Evolutionary conservation across 2,329 filamentous ascomycete species (phyloP).

Genomic region (Apiospora kogelbergensis): DNA sequence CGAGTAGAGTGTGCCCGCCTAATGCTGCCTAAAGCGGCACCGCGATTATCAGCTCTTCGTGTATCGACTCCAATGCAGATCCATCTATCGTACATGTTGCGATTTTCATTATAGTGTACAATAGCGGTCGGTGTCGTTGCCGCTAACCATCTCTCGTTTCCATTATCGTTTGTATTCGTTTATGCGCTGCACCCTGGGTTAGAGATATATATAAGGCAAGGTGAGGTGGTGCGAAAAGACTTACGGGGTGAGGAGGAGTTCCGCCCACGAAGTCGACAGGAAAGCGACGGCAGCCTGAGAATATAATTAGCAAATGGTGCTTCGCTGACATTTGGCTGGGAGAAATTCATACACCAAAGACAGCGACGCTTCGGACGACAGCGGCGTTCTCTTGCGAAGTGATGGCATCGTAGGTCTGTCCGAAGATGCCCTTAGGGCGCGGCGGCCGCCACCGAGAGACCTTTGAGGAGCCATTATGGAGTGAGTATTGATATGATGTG

Average conservation of each 20-base stretch:
- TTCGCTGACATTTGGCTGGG: background rate
- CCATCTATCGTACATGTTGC: constrained; percentile 8
- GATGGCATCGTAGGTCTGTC: constrained; percentile 59
- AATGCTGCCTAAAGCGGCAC: background rate
- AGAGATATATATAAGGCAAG: background rate
- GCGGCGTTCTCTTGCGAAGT: constrained; percentile 68
- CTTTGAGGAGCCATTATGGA: constrained; percentile 62
- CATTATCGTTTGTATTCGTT: background rate
- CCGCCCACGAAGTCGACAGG: constrained; percentile 66
- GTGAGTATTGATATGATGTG: constrained; percentile 1
- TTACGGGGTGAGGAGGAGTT: constrained; percentile 66
- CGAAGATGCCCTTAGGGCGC: constrained; percentile 53
- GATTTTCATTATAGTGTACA: constrained; percentile 10
- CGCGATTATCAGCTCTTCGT: background rate
- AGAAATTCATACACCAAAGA: constrained; percentile 63
- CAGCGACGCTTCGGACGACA: constrained; percentile 64
- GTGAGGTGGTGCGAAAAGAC: constrained; percentile 18
- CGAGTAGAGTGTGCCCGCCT: background rate
- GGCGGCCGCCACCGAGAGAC: constrained; percentile 49
- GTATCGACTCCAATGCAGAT: background rate
- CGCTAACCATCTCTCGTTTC: background rate
- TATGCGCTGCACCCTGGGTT: background rate
- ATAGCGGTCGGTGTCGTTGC: background rate
- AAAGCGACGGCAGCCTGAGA: constrained; percentile 64
- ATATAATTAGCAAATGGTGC: background rate